Percentiles rank a stretch among this genome's conserved stretches.
These are phyloP conservation scores for Chamaecrista fasciculata DNA, from an alignment of 306 rosid genomes.

Conservation along the genomic window DNA sequence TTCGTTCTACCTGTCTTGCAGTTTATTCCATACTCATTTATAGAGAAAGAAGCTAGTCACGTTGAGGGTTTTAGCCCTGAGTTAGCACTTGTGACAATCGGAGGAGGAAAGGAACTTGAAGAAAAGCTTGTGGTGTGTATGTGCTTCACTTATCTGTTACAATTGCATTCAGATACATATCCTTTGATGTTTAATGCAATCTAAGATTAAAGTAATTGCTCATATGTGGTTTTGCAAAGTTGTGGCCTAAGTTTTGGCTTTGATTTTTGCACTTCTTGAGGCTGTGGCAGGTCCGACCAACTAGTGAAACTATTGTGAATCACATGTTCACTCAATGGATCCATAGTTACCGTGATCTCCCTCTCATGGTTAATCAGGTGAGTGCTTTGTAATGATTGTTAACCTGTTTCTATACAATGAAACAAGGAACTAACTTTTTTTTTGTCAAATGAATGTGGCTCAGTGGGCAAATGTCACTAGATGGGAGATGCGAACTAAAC, in stretches of 20 bases:
- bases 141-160: neutral
- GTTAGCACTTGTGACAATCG: constrained; percentile 84
- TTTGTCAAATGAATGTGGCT: constrained; percentile 28
- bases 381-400: constrained; percentile 14
- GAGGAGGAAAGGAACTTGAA: constrained; percentile 98
- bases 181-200: neutral
- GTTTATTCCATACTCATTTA: constrained; percentile 93
- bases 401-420: constrained; percentile 2
- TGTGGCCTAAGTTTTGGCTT: constrained; percentile 70
- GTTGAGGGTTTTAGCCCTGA: constrained; percentile 98
- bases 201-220: constrained; percentile 18
- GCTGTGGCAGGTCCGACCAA: constrained; percentile 94
- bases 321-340: constrained; percentile 99
- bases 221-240: constrained; percentile 22
- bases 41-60: constrained; percentile 98
- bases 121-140: constrained; percentile 88
- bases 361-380: constrained; percentile 89
- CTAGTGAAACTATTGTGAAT: constrained; percentile 94
- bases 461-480: constrained; percentile 99
- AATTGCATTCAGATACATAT: neutral
- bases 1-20: constrained; percentile 37
- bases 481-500: constrained; percentile 99
- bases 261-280: constrained; percentile 87
- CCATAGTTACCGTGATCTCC: constrained; percentile 95
- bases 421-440: constrained; percentile 1